Base-by-base conservation (phyloP, 257 asterid species). In the Linaria vulgaris region DNA sequence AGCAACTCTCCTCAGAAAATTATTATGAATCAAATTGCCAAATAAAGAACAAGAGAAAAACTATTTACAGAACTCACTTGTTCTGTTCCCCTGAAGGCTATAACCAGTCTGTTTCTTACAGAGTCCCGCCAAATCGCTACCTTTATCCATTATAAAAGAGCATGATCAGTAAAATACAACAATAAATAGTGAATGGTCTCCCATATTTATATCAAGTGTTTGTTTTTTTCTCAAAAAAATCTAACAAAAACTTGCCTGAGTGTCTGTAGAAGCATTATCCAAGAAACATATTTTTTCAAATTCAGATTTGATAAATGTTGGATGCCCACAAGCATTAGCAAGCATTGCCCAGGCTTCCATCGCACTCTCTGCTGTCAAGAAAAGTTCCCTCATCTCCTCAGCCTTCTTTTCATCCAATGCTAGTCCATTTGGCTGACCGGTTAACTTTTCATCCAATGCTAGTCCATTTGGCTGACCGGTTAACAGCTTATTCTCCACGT, bases 301-400 rank as follows among this genome's bases (percentile, higher is more conserved):
- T 83, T 94, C 99, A 16, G 99, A 94, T 76, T 87, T 87, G 56
- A 94, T 87, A 71, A 94, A 94, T 41, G 95, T 89, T 2, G 95
- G 94, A 73, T 94, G 99, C 59, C 99, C 99, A 80, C 87, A 63
- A 16, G 99, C 89, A 56, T 90, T 87, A 12, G 95, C 99, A 45
- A 94, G 79, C 96, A 94, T 76, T 39, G 99, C 96, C 97, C 99
- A 87, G 51, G 99, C 99, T 76, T 94, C 99, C 97, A 90, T 90
- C 65, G 99, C 99, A 82, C 94, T 94, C 81, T 92, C 99, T 41
- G 97, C 99, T 13, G 87, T 90, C 25, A 90, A 85, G 76, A 94
- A 94, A 43, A 94, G 90, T 55, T 78, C 84, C 85, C 79, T 87
- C 97, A 94, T 94, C 78, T 94, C 96, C 74, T 90, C 96, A 62